phyloP scores from a whole-genome alignment of 1,139 yeast species.

The Diutina siamensis region DNA sequence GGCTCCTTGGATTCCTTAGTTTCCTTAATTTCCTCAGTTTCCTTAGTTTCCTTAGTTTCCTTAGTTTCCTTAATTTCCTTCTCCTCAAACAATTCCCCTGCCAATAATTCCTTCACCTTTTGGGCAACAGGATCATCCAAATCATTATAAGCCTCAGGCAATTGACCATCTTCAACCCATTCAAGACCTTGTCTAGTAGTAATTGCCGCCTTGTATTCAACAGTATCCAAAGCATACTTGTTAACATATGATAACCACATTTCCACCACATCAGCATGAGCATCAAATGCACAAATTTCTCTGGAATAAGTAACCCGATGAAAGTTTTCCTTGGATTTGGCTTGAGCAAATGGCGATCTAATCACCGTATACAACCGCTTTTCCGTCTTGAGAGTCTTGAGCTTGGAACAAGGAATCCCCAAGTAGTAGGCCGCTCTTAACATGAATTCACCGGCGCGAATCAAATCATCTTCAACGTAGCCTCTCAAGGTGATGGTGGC shows the following conservation, averaged over 20 bases:
- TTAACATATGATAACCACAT: conserved; percentile 70
- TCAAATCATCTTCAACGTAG: conserved; percentile 57
- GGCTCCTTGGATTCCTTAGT: no score
- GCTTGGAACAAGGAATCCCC: conserved; percentile 57
- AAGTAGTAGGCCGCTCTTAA: conserved; percentile 82
- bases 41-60: no score
- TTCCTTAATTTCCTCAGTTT: no score
- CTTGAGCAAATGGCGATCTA: conserved; percentile 87
- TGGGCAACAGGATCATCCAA: conserved; percentile 52
- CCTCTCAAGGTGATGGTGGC: conserved; percentile 67
- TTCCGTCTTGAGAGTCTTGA: conserved; percentile 59
- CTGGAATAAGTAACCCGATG: conserved; percentile 79
- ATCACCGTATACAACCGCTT: conserved; percentile 79
- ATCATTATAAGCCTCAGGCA: conserved; percentile 26
- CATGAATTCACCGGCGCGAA: conserved; percentile 76
- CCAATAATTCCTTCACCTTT: conserved; percentile 63
- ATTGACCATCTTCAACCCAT: conserved; percentile 19
- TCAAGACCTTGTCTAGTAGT: conserved; percentile 46
- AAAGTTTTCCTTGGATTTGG: conserved; percentile 90
- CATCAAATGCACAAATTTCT: conserved; percentile 64
- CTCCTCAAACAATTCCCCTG: conserved; percentile 10
- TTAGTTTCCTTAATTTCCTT: background rate
- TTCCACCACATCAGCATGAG: conserved; percentile 78
- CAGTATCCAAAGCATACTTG: conserved; percentile 71
- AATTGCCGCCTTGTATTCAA: conserved; percentile 68